Percentiles rank a stretch among this genome's conserved stretches.
Evolutionary conservation across 2,329 filamentous ascomycete genomes (phyloP).

Genomic region (Cercospora sesami): DNA sequence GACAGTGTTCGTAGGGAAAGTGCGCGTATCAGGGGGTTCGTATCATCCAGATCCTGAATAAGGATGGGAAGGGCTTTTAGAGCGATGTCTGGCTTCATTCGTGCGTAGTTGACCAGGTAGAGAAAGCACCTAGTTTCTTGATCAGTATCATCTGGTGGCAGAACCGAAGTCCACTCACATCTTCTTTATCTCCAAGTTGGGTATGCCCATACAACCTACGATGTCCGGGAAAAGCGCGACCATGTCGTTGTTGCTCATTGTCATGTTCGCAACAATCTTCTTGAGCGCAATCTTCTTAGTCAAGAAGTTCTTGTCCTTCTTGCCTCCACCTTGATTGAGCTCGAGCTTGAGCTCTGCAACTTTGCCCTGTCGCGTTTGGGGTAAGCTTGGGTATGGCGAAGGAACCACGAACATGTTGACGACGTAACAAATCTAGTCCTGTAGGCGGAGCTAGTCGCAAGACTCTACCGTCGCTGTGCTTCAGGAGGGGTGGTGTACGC

Average conservation of each 20-base stretch:
- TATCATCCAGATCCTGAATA: constrained; percentile 82
- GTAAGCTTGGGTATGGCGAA: constrained; percentile 13
- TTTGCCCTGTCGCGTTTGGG: constrained; percentile 74
- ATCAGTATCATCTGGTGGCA: constrained; percentile 34
- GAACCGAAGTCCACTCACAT: constrained; percentile 63
- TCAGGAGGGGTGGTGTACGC: constrained; percentile 3
- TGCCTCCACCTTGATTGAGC: constrained; percentile 72
- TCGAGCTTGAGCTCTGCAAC: constrained; percentile 94
- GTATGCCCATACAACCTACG: constrained; percentile 91
- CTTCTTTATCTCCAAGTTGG: constrained; percentile 97
- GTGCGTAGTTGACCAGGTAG: constrained; percentile 94
- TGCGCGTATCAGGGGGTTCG: constrained; percentile 87
- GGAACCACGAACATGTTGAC: constrained; percentile 17
- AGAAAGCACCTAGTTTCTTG: constrained; percentile 77
- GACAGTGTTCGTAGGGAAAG: constrained; percentile 93
- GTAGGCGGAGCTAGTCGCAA: not conserved
- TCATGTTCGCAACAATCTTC: constrained; percentile 99
- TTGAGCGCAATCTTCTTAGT: constrained; percentile 97
- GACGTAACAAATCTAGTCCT: not conserved
- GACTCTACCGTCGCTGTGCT: not conserved
- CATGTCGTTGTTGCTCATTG: constrained; percentile 99
- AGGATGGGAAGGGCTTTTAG: constrained; percentile 82
- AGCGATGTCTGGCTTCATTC: constrained; percentile 90
- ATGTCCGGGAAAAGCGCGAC: constrained; percentile 94
- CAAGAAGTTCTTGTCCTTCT: constrained; percentile 96